A percentile compares a stretch with the other conserved stretches of the same genome.
phyloP scores from a whole-genome alignment of 345 rosid species.

The Euphorbia lathyris region DNA sequence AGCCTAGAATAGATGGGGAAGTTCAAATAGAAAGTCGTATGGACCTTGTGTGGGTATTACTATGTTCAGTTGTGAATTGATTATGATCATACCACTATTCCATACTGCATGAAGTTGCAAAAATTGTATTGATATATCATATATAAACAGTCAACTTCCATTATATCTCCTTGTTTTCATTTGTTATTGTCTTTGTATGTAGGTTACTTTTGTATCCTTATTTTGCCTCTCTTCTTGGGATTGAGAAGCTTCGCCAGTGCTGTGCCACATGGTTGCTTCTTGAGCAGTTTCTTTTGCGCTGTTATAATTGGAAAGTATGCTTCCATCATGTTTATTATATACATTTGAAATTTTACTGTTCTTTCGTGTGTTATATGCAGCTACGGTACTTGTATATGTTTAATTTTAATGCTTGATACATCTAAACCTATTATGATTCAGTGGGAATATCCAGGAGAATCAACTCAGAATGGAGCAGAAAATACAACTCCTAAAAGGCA shows the following conservation, averaged over 20 bases:
- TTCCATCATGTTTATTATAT: conserved; percentile 10
- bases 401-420: conserved; percentile 6
- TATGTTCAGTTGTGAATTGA: conserved; percentile 12
- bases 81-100: conserved; percentile 15
- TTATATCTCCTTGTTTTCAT: conserved; percentile 13
- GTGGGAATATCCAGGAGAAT: conserved; percentile 88
- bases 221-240: conserved; percentile 85
- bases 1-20: conserved; percentile 45
- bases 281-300: conserved; percentile 80
- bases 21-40: conserved; percentile 70
- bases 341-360: conserved; percentile 14
- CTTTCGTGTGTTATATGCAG: conserved; percentile 10
- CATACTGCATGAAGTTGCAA: conserved; percentile 7
- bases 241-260: conserved; percentile 85
- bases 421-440: conserved; percentile 48
- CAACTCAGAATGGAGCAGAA: conserved; percentile 56
- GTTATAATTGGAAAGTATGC: conserved; percentile 86
- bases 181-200: conserved; percentile 12
- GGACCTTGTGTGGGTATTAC: conserved; percentile 87
- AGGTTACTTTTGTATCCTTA: conserved; percentile 93
- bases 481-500: conserved; percentile 41
- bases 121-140: background rate
- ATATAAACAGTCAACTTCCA: conserved; percentile 1
- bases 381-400: background rate
- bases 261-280: conserved; percentile 97